Base-by-base conservation (phyloP, 257 asterid genomes). In the Eucommia ulmoides region DNA sequence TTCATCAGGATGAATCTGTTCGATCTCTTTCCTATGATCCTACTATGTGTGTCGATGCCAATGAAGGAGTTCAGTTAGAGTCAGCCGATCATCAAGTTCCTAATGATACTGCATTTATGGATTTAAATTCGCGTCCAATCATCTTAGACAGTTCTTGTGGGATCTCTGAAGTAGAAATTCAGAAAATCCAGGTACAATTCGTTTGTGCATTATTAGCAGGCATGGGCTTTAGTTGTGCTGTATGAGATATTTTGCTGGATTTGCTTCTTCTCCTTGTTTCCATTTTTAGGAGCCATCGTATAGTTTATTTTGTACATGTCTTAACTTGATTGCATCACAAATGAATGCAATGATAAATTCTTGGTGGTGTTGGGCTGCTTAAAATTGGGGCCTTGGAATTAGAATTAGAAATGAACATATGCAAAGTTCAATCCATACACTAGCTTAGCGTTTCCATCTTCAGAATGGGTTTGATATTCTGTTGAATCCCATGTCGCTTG, bases 141-240 rank as follows among this genome's bases (percentile, higher is more conserved):
- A 41, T 76, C 38, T 50, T 75, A 23, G 62, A 58, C 67, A 78
- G 66, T 69, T 64, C 69, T 56, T 45, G 50, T 53, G 46, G 59
- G 69, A 45, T 74, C 54, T 71, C 88, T 19, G 56, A 52, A 10
- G 68, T 54, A 59, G 79, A 76, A 63, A 49, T 76, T 63, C 93
- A 72, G 75, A 74, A 72, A 68, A 67, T 88, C 63, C 94, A 82
- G 94, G 97, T 82, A 64, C 45, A 50, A n/a, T n/a, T n/a, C n/a
- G n/a, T n/a, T n/a, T n/a, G n/a, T n/a, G n/a, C n/a, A n/a, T n/a
- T n/a, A n/a, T n/a, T n/a, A n/a, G n/a, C n/a, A n/a, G n/a, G n/a
- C n/a, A n/a, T n/a, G n/a, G n/a, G n/a, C n/a, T n/a, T n/a, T n/a
- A n/a, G n/a, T n/a, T n/a, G n/a, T n/a, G n/a, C n/a, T n/a, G n/a